phyloP scores from a whole-genome alignment of 2,329 filamentous ascomycete species.

The Cercospora zeina region DNA sequence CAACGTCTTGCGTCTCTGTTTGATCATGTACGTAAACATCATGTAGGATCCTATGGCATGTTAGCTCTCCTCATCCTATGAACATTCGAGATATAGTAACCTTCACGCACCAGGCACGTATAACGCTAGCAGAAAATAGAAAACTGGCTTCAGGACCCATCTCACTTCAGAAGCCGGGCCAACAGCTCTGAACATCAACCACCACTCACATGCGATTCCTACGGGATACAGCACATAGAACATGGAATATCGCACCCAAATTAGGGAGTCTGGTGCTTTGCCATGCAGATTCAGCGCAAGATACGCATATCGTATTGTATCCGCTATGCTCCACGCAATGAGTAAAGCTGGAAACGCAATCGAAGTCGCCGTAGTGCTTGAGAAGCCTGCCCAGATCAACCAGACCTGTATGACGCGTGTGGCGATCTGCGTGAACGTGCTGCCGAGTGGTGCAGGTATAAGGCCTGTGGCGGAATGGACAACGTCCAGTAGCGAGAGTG shows the following conservation, averaged over 20 bases:
- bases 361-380: constrained; percentile 6
- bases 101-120: constrained; percentile 17
- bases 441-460: constrained; percentile 16
- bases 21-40: constrained; percentile 23
- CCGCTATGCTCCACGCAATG: constrained; percentile 16
- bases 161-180: constrained; percentile 9
- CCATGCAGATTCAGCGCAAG: constrained; percentile 16
- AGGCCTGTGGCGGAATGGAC: constrained; percentile 13
- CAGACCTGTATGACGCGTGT: constrained; percentile 19
- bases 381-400: constrained; percentile 18
- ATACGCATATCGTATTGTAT: constrained; percentile 15
- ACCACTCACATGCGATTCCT: constrained; percentile 20
- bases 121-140: constrained; percentile 17
- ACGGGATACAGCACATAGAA: constrained; percentile 18
- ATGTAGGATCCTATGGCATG: constrained; percentile 2
- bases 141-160: constrained; percentile 5
- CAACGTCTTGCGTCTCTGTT: constrained; percentile 16
- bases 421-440: constrained; percentile 19
- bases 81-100: background rate
- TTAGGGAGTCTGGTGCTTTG: constrained; percentile 10
- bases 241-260: constrained; percentile 17
- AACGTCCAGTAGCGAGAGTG: constrained; percentile 14
- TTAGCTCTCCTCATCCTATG: background rate
- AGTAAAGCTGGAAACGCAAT: constrained; percentile 6
- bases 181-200: constrained; percentile 17